Percentiles rank a stretch among this genome's conserved stretches.
Conservation (phyloP, 768 basidiomycete species). For the Tubosaeta brunneosetosa region DNA sequence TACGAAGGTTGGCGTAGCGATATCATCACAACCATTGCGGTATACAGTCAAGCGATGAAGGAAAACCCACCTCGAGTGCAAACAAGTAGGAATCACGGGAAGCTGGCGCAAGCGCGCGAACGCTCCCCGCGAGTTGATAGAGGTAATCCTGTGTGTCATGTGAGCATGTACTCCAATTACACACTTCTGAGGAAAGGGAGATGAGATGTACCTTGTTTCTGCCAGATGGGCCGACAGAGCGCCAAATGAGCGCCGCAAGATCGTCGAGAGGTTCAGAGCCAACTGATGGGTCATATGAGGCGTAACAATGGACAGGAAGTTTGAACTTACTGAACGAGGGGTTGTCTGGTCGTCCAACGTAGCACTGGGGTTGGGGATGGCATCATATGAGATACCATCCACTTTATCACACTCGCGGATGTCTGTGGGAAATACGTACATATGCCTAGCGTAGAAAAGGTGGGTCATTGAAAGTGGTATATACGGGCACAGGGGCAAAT, state of each 20-base stretch:
- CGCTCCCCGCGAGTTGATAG: constrained; percentile 67
- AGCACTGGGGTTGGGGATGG: constrained; percentile 48
- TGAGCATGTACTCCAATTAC: neutral
- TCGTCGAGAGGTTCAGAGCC: constrained; percentile 74
- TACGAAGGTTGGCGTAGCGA: neutral
- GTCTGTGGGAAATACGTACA: constrained; percentile 32
- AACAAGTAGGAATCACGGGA: constrained; percentile 74
- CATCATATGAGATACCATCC: neutral
- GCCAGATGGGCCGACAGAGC: constrained; percentile 81
- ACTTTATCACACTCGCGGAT: too few species aligned
- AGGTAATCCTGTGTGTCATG: constrained; percentile 67
- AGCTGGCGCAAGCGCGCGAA: constrained; percentile 68
- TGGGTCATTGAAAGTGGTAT: neutral
- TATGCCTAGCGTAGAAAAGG: constrained; percentile 39
- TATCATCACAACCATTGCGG: neutral
- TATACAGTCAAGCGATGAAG: neutral
- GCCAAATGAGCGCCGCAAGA: constrained; percentile 68
- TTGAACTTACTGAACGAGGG: constrained; percentile 72
- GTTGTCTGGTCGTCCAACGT: constrained; percentile 83
- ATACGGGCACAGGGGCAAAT: neutral
- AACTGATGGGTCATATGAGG: constrained; percentile 39
- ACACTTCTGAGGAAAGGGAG: neutral
- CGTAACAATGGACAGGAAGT: too few species aligned
- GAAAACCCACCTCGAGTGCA: constrained; percentile 60
- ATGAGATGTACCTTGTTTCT: constrained; percentile 64